These are phyloP conservation scores for Pythium myriotylum DNA, from an alignment of 352 stramenopile genomes.

Conservation along the genomic window DNA sequence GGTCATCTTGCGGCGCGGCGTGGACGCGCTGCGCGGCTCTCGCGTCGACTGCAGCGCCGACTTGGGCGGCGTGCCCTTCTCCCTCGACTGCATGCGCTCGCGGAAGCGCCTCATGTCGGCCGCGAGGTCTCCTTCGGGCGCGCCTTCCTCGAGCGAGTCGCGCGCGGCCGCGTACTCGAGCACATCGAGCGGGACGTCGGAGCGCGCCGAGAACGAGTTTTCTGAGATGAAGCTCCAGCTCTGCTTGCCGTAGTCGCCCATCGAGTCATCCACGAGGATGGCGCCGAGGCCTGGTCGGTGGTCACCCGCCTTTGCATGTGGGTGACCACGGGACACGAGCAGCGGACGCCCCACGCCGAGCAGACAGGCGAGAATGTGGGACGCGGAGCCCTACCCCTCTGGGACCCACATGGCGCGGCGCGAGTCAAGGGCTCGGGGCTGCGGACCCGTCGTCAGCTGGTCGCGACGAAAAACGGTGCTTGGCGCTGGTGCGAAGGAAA, in stretches of 20 bases:
- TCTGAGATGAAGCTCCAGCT: constrained; percentile 86
- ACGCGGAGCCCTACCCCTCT: constrained; percentile 9
- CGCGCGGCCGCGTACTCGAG: constrained; percentile 51
- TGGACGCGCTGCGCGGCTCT: constrained; percentile 26
- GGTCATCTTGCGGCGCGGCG: constrained; percentile 51
- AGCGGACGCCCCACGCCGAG: not conserved
- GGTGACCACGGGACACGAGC: not conserved
- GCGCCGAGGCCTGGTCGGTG: not conserved
- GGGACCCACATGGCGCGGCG: not conserved
- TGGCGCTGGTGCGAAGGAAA: constrained; percentile 6
- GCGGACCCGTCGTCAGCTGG: not conserved
- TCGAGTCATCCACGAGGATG: constrained; percentile 16
- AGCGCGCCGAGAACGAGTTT: constrained; percentile 59
- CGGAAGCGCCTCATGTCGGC: constrained; percentile 26
- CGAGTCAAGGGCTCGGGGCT: constrained; percentile 17
- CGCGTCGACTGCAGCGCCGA: constrained; percentile 19
- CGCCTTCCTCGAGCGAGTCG: constrained; percentile 29
- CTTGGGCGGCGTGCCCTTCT: constrained; percentile 10
- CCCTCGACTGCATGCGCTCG: constrained; percentile 20
- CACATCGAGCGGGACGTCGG: constrained; percentile 36
- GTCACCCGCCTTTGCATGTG: not conserved
- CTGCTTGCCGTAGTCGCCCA: constrained; percentile 45
- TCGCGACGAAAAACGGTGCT: constrained; percentile 5
- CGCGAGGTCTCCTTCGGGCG: constrained; percentile 22
- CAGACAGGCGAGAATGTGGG: not conserved